Percentiles rank a stretch among this genome's conserved stretches.
phyloP scores from a whole-genome alignment of 1,284 basidiomycete species.

The Malassezia pachydermatis region DNA sequence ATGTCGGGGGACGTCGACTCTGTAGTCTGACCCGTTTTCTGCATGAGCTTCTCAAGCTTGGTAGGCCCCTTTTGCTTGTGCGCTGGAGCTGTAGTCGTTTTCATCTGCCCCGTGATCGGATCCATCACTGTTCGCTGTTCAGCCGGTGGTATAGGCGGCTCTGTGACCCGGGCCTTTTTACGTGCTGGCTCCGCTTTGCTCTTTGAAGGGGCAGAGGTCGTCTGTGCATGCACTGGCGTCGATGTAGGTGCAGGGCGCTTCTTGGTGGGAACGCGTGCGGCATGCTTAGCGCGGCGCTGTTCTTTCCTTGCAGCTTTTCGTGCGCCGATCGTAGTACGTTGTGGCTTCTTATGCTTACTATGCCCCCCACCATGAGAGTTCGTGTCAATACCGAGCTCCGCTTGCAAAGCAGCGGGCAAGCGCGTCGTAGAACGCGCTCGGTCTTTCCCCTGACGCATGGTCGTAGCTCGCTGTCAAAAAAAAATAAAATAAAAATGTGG shows the following conservation, averaged over 20 bases:
- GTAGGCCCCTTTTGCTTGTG: not conserved
- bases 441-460: conserved; percentile 11
- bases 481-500: not conserved
- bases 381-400: conserved; percentile 32
- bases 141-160: not conserved
- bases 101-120: conserved; percentile 10
- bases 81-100: not conserved
- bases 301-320: conserved; percentile 15
- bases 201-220: too few relatives aligned
- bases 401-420: conserved; percentile 35
- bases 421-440: conserved; percentile 29
- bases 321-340: not conserved
- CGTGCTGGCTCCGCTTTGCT: too few relatives aligned
- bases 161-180: not conserved
- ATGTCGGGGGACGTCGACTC: too few relatives aligned
- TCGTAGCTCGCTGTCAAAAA: not conserved
- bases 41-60: conserved; percentile 4
- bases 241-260: not conserved
- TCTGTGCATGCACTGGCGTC: too few relatives aligned
- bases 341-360: not conserved
- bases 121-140: conserved; percentile 4
- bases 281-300: conserved; percentile 12
- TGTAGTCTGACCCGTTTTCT: not conserved
- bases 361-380: not conserved
- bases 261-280: not conserved